These are phyloP conservation scores for Choanephora cucurbitarum DNA, from an alignment of 371 early-diverging fungal genomes.

Conservation along the genomic window DNA sequence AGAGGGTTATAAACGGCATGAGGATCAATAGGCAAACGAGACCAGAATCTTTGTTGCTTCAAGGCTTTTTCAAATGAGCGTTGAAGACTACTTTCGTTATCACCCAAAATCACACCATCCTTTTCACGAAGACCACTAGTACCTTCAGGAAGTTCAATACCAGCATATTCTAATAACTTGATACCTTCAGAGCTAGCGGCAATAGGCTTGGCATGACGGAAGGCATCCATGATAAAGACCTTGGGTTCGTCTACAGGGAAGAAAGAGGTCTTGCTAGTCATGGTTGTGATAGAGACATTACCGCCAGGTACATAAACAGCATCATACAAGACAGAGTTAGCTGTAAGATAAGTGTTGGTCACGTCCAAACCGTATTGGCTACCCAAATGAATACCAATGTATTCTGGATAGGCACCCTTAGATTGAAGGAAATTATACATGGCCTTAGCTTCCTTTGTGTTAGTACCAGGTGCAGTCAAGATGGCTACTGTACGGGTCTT, in stretches of 20 bases:
- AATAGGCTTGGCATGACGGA: constrained; percentile 44
- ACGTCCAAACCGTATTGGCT: constrained; percentile 24
- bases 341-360: constrained; percentile 28
- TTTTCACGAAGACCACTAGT: background rate
- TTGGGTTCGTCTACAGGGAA: constrained; percentile 41
- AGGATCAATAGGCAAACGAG: constrained; percentile 35
- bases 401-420: constrained; percentile 37
- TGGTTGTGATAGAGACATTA: constrained; percentile 15
- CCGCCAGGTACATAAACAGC: constrained; percentile 46
- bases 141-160: constrained; percentile 1
- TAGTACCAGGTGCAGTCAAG: constrained; percentile 34
- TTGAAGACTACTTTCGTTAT: background rate
- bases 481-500: constrained; percentile 38
- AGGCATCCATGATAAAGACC: constrained; percentile 36
- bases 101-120: constrained; percentile 4
- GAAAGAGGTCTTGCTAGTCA: constrained; percentile 11
- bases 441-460: constrained; percentile 27
- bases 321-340: constrained; percentile 38
- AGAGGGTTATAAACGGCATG: background rate
- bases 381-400: constrained; percentile 31
- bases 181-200: constrained; percentile 31
- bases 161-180: constrained; percentile 19
- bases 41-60: constrained; percentile 42
- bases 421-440: constrained; percentile 30
- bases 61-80: constrained; percentile 25